phyloP scores from a whole-genome alignment of 2,329 filamentous ascomycete genomes.

The Saccharata proteae region DNA sequence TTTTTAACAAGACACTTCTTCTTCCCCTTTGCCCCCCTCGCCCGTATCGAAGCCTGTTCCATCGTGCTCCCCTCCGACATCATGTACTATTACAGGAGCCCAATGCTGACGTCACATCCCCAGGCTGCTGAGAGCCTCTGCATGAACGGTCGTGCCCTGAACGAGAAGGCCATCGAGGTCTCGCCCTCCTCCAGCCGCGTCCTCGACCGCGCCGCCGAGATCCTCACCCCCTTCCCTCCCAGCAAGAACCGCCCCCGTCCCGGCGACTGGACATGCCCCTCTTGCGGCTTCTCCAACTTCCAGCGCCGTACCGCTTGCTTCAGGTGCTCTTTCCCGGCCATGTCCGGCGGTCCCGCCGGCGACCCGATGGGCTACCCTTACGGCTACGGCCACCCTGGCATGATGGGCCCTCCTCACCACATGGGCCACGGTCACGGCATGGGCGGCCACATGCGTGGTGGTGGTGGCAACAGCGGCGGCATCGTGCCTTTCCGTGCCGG shows the following conservation, averaged over 20 bases:
- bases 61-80: too few relatives aligned
- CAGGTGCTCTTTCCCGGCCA: constrained; percentile 97
- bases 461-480: constrained; percentile 63
- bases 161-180: constrained; percentile 98
- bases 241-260: constrained; percentile 97
- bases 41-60: not conserved
- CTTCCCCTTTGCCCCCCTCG: constrained; percentile 1
- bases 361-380: constrained; percentile 56
- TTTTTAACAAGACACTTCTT: not conserved
- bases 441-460: constrained; percentile 53
- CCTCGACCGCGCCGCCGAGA: constrained; percentile 87
- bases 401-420: constrained; percentile 50
- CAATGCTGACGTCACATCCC: constrained; percentile 12
- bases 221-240: constrained; percentile 91
- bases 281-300: constrained; percentile 98
- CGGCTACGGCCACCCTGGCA: constrained; percentile 50
- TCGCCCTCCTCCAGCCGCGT: constrained; percentile 96
- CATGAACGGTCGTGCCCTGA: constrained; percentile 97
- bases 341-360: constrained; percentile 59
- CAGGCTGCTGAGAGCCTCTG: constrained; percentile 94
- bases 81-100: constrained; percentile 2
- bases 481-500: constrained; percentile 95
- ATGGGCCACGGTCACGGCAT: constrained; percentile 46
- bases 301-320: constrained; percentile 97
- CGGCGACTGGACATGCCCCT: constrained; percentile 98